Percentiles rank a stretch among this genome's conserved stretches.
Conservation (phyloP, 139 green algal species). For the Coelastrella sp. region DNA sequence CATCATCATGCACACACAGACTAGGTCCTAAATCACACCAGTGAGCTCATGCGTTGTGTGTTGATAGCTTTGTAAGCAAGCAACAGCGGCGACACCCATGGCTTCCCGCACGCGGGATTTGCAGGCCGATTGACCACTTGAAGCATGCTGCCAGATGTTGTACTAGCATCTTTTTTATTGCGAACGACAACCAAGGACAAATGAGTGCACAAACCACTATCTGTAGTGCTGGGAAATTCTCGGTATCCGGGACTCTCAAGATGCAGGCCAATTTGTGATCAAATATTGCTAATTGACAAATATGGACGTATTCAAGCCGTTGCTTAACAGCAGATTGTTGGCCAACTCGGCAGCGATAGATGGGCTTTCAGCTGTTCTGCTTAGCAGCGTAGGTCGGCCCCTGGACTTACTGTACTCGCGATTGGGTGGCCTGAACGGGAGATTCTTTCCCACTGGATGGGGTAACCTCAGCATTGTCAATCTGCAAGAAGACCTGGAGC, state of each 20-base stretch:
- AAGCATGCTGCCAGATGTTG: too few relatives aligned
- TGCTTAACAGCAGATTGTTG: neutral
- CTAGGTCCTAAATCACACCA: too few relatives aligned
- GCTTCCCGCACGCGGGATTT: too few relatives aligned
- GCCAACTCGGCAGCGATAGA: neutral
- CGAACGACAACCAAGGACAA: too few relatives aligned
- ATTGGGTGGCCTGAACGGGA: constrained; percentile 43
- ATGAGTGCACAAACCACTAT: neutral
- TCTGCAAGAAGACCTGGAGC: constrained; percentile 47
- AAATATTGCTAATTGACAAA: neutral
- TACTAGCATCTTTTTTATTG: too few relatives aligned
- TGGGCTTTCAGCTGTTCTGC: neutral
- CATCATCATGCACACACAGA: too few relatives aligned
- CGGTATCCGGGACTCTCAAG: neutral
- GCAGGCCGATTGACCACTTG: too few relatives aligned
- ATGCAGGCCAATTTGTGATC: too few relatives aligned
- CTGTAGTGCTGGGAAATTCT: neutral
- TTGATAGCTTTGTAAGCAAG: too few relatives aligned
- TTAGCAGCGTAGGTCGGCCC: constrained; percentile 17
- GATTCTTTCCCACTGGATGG: constrained; percentile 51
- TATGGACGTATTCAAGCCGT: constrained; percentile 37
- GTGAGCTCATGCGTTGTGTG: too few relatives aligned
- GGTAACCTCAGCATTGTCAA: constrained; percentile 44
- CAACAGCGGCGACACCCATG: too few relatives aligned
- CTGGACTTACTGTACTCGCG: constrained; percentile 45